Conservation (phyloP, 2,329 filamentous ascomycete genomes). For the Macroventuria anomochaeta region DNA sequence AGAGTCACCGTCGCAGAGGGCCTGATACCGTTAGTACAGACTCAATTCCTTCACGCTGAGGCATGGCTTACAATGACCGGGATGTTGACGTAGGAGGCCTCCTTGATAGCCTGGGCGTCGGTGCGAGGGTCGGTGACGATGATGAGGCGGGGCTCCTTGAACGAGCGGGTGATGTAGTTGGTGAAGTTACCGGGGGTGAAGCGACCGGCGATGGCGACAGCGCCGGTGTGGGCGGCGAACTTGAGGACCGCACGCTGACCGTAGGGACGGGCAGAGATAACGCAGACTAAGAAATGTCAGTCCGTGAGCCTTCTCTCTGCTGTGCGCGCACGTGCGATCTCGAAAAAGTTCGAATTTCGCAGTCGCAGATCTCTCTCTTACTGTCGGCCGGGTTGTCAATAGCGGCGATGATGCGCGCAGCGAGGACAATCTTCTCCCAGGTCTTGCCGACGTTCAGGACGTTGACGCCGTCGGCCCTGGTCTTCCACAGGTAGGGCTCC, state of each 20-base stretch:
- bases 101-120: constrained; percentile 99
- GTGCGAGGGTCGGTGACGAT: constrained; percentile 99
- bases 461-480: constrained; percentile 96
- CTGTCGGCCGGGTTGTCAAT: constrained; percentile 98
- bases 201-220: constrained; percentile 96
- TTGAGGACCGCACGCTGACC: constrained; percentile 99
- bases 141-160: constrained; percentile 99
- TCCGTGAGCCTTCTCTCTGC: constrained; percentile 15
- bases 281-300: constrained; percentile 57
- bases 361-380: constrained; percentile 56
- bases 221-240: constrained; percentile 98
- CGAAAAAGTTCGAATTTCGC: background rate
- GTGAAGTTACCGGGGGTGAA: constrained; percentile 99
- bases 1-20: constrained; percentile 98
- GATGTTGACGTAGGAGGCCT: constrained; percentile 99
- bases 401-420: constrained; percentile 97
- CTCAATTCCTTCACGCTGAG: too few relatives aligned
- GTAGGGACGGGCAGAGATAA: constrained; percentile 99
- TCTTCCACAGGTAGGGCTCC: constrained; percentile 99
- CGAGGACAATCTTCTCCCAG: constrained; percentile 99
- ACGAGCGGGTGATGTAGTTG: constrained; percentile 99
- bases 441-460: constrained; percentile 99
- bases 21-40: constrained; percentile 48
- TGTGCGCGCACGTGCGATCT: background rate
- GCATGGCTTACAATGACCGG: constrained; percentile 74